A percentile compares a stretch with the other conserved stretches of the same genome.
Evolutionary conservation across 202 grass and related monocot genomes (phyloP).

Genomic region (Panicum virgatum): DNA sequence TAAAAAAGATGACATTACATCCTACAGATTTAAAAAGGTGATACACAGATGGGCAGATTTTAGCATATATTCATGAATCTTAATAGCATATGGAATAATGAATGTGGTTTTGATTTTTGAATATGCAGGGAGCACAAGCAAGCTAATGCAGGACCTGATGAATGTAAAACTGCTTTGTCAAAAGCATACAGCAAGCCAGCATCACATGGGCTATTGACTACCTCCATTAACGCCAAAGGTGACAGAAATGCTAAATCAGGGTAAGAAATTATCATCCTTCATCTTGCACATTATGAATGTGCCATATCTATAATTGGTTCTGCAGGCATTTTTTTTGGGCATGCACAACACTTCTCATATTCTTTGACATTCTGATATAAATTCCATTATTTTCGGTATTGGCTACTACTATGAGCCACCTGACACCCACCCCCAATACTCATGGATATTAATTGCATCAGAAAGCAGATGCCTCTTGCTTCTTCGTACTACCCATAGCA

Average conservation of each 20-base stretch:
- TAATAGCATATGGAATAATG: slow-evolving; percentile 11
- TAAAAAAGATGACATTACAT: slow-evolving; percentile 45
- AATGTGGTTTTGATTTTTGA: slow-evolving; percentile 18
- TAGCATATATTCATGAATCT: slow-evolving; percentile 31
- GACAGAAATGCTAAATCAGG: too few species aligned
- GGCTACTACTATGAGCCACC: background rate
- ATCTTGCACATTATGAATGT: slow-evolving; percentile 11
- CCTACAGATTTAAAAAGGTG: slow-evolving; percentile 56
- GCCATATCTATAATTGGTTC: slow-evolving; percentile 21
- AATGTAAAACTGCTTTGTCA: too few species aligned
- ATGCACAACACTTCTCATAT: slow-evolving; percentile 4
- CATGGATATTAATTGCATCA: background rate
- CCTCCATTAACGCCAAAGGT: too few species aligned
- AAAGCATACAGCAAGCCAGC: too few species aligned
- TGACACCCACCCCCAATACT: background rate
- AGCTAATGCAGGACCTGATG: too few species aligned
- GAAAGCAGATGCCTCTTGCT: slow-evolving; percentile 25
- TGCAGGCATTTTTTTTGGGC: slow-evolving; percentile 4
- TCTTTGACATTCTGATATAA: too few species aligned
- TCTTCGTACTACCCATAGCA: slow-evolving; percentile 19
- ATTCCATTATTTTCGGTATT: slow-evolving; percentile 14
- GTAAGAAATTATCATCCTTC: slow-evolving; percentile 45
- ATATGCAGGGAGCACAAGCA: too few species aligned
- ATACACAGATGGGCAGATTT: slow-evolving; percentile 6
- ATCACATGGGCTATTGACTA: too few species aligned